These are phyloP conservation scores for Golubevia pallescens DNA, from an alignment of 1,284 basidiomycete species.

Conservation along the genomic window DNA sequence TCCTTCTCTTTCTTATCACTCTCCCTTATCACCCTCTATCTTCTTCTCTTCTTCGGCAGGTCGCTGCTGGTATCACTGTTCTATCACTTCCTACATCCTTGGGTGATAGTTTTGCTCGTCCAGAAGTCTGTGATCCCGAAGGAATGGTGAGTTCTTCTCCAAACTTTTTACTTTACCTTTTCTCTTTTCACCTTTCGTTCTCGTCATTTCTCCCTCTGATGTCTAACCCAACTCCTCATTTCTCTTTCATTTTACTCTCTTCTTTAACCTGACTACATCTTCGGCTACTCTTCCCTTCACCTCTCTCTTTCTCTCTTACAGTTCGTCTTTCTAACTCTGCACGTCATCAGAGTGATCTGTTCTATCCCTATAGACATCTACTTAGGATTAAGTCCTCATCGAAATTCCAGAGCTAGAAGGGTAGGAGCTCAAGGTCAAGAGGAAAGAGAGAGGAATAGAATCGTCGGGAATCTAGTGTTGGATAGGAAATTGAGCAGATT, in stretches of 20 bases:
- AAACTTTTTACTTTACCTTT: too few species aligned
- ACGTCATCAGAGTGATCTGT: conserved; percentile 30
- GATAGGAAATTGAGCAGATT: conserved; percentile 31
- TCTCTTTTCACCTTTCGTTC: too few species aligned
- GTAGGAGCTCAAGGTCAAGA: conserved; percentile 25
- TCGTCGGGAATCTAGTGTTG: conserved; percentile 29
- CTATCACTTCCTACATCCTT: conserved; percentile 14
- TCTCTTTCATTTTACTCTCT: too few species aligned
- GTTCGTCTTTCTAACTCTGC: conserved; percentile 42
- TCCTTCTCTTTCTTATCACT: background rate
- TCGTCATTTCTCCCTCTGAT: too few species aligned
- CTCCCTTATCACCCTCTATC: background rate
- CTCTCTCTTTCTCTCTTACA: too few species aligned
- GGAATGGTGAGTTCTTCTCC: too few species aligned
- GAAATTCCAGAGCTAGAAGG: conserved; percentile 24
- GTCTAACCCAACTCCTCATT: too few species aligned
- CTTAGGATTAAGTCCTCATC: conserved; percentile 40
- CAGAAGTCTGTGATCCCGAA: too few species aligned
- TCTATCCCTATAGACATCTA: conserved; percentile 42
- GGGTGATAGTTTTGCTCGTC: conserved; percentile 6
- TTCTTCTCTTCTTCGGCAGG: conserved; percentile 1
- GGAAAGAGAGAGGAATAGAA: conserved; percentile 29
- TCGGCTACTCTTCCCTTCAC: too few species aligned
- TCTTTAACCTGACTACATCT: too few species aligned
- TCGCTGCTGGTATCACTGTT: conserved; percentile 12